phyloP scores from a whole-genome alignment of 2,329 filamentous ascomycete genomes.

The Fusarium bactridioides region DNA sequence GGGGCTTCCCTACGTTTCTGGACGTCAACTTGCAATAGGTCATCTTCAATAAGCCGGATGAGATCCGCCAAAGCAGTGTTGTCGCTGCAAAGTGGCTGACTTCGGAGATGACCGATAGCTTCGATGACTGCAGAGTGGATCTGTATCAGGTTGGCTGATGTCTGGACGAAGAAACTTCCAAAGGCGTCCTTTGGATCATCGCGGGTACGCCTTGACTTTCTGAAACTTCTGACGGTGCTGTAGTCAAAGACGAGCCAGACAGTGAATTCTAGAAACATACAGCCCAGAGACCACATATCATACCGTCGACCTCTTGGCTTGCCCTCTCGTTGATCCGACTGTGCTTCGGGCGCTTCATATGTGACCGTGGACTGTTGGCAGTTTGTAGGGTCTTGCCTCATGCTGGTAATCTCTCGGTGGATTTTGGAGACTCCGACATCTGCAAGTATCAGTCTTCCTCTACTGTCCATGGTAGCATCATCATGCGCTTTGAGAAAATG shows the following conservation, averaged over 20 bases:
- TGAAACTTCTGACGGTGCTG: not conserved
- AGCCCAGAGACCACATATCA: slow-evolving; percentile 32
- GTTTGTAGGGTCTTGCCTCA: slow-evolving; percentile 10
- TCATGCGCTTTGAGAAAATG: not conserved
- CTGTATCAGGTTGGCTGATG: not conserved
- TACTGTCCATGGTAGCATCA: rapidly evolving
- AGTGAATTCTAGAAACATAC: slow-evolving; percentile 25
- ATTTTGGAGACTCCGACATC: slow-evolving; percentile 28
- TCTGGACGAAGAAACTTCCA: slow-evolving; percentile 14
- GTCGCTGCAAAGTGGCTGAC: not conserved
- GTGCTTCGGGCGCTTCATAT: slow-evolving; percentile 28
- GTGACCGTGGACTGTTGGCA: slow-evolving; percentile 7
- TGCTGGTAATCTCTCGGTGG: slow-evolving; percentile 4
- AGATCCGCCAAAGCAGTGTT: slow-evolving; percentile 7
- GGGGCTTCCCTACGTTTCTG: not conserved
- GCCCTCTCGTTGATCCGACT: not conserved
- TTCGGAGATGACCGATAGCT: not conserved
- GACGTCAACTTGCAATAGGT: not conserved
- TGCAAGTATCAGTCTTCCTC: slow-evolving; percentile 8
- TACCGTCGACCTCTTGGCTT: slow-evolving; percentile 4
- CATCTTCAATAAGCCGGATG: not conserved
- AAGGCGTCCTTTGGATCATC: not conserved
- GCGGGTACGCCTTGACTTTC: not conserved
- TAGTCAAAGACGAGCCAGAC: slow-evolving; percentile 22
- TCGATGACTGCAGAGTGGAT: not conserved